Base-by-base conservation (phyloP, 2,329 filamentous ascomycete genomes). In the Botrytis medusae region DNA sequence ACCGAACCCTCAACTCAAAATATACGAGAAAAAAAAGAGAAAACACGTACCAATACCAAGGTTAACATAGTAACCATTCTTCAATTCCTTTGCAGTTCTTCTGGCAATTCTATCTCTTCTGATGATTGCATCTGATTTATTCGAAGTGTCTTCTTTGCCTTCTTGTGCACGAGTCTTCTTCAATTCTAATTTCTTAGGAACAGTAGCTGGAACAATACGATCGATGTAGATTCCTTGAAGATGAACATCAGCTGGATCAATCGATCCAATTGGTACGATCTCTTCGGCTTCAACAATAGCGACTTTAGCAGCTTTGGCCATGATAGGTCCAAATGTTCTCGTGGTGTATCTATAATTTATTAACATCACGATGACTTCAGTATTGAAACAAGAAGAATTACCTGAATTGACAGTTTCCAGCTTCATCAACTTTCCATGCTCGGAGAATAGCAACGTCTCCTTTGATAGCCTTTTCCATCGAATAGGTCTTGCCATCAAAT, bases 241-340 rank as follows among this genome's bases (percentile, higher is more conserved):
- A 79, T 95, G 90, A 9, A 96, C 89, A 62, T 90, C 88, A 72
- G 92, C 90, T 5, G 93, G 90, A 70, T 90, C 87, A 59, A 96
- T 90, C 2, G 89, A 88, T 34, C 93, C 93, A 1, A 90, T 82
- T 5, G 91, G 89, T 71, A 96, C 93, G 74, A 96, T 94, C 76
- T 95, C 87, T 80, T 96, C 93, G 2, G 93, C 93, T 80, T 96
- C 93, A 60, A 95, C 92, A 48, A 96, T 94, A 46, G 93, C 91
- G 60, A 92, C 80, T 62, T 87, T 88, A 1, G 93, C 93, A 0
- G 93, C 93, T 82, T 95, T 94, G 74, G 92, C 93, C 92, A 94
- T 93, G 76, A 93, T 87, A 2, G 89, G 87, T 1, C 90, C 91
- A 76, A 93, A 94, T 0, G 91, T 90, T 80, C 92, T 92, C 46